Evolutionary conservation across 805 yeast species (phyloP).

Genomic region (Huiozyma naganishii): DNA sequence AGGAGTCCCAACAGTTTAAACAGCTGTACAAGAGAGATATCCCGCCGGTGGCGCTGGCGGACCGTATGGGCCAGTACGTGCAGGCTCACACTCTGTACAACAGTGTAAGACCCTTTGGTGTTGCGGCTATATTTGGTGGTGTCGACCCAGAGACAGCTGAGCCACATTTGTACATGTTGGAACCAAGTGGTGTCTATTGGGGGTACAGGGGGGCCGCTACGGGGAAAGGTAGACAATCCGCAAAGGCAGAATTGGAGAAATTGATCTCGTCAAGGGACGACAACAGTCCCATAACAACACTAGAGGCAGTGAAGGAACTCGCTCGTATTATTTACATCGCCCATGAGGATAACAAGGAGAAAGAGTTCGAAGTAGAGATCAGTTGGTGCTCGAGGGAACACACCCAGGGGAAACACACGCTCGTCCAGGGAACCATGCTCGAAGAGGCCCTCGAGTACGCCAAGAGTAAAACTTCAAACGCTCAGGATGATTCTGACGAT

Average conservation of each 20-base stretch:
- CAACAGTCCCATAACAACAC: slow-evolving; percentile 47
- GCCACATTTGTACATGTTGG: slow-evolving; percentile 81
- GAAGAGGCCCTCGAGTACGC: slow-evolving; percentile 80
- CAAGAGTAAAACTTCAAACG: slow-evolving; percentile 50
- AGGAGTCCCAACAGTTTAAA: slow-evolving; percentile 75
- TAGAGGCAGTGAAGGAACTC: slow-evolving; percentile 85
- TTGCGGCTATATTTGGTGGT: slow-evolving; percentile 88
- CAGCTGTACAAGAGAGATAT: slow-evolving; percentile 65
- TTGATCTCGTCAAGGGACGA: slow-evolving; percentile 30
- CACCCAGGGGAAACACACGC: slow-evolving; percentile 70
- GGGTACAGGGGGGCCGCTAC: slow-evolving; percentile 96
- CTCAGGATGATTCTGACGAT: slow-evolving; percentile 15
- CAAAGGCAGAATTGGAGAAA: slow-evolving; percentile 92
- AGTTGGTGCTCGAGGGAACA: slow-evolving; percentile 75
- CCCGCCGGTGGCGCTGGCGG: slow-evolving; percentile 71
- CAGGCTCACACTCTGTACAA: slow-evolving; percentile 93
- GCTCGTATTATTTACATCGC: slow-evolving; percentile 89
- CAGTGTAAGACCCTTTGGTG: slow-evolving; percentile 96
- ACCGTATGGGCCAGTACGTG: slow-evolving; percentile 79
- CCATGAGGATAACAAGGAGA: slow-evolving; percentile 96
- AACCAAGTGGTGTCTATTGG: slow-evolving; percentile 96
- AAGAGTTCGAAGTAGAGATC: slow-evolving; percentile 90
- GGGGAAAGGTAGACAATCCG: slow-evolving; percentile 97
- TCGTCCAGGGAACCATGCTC: slow-evolving; percentile 68
- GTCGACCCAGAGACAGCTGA: slow-evolving; percentile 73